Evolutionary conservation across 805 yeast species (phyloP).

Genomic region (Metschnikowia hibisci): DNA sequence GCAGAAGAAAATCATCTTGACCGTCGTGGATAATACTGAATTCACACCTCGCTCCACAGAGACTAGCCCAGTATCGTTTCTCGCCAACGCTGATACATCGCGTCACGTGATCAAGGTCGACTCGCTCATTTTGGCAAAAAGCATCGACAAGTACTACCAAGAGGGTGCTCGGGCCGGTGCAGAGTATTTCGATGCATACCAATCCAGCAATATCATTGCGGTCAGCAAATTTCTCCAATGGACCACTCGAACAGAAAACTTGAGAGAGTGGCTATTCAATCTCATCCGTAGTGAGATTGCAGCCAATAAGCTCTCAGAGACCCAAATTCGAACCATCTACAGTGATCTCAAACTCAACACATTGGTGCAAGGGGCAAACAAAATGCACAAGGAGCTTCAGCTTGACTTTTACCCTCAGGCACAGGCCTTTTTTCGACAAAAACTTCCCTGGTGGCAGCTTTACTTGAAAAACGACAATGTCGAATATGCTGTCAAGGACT

Average conservation of each 20-base stretch:
- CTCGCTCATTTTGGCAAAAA: slow-evolving; percentile 23
- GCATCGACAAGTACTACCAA: slow-evolving; percentile 27
- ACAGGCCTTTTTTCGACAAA: slow-evolving; percentile 24
- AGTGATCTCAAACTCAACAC: slow-evolving; percentile 22
- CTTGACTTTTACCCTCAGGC: slow-evolving; percentile 31
- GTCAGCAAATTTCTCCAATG: slow-evolving; percentile 28
- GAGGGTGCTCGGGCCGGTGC: slow-evolving; percentile 31
- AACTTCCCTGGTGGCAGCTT: slow-evolving; percentile 40
- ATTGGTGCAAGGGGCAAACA: slow-evolving; percentile 26
- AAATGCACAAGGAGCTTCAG: slow-evolving; percentile 37
- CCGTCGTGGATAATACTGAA: slow-evolving; percentile 36
- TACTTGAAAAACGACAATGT: slow-evolving; percentile 41
- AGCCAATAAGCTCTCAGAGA: slow-evolving; percentile 13
- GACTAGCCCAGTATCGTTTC: slow-evolving; percentile 23
- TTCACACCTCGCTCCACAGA: slow-evolving; percentile 36
- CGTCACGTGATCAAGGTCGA: slow-evolving; percentile 33
- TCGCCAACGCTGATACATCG: slow-evolving; percentile 9
- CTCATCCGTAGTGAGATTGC: slow-evolving; percentile 15
- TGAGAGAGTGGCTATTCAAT: slow-evolving; percentile 21
- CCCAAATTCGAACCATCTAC: slow-evolving; percentile 17
- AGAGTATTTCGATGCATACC: slow-evolving; percentile 26
- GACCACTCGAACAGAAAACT: slow-evolving; percentile 23
- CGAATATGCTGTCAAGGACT: slow-evolving; percentile 41
- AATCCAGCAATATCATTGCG: slow-evolving; percentile 36
- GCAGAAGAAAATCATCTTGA: slow-evolving; percentile 27